Evolutionary conservation across 495 filamentous ascomycete species (phyloP).

Genomic region (Collariella sp.): DNA sequence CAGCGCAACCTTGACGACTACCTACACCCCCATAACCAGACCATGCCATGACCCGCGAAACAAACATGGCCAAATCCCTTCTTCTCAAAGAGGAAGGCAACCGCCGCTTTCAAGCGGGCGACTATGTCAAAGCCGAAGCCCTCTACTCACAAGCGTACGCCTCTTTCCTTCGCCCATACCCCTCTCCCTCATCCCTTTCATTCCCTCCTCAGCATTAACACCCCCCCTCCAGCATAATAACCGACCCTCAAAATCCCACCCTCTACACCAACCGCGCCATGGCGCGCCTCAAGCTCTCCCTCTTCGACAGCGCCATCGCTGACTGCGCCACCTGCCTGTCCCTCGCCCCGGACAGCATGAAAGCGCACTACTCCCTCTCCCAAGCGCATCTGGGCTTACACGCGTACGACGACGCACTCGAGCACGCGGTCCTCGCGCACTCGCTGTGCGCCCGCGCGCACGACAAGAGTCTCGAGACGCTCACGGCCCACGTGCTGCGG

Average conservation of each 20-base stretch:
- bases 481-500: conserved; percentile 59
- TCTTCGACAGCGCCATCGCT: conserved; percentile 66
- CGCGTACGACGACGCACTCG: conserved; percentile 65
- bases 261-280: conserved; percentile 87
- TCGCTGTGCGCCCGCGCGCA: conserved; percentile 52
- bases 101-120: conserved; percentile 53
- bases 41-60: neutral
- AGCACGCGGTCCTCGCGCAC: conserved; percentile 66
- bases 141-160: conserved; percentile 80
- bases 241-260: conserved; percentile 51
- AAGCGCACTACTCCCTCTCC: conserved; percentile 76
- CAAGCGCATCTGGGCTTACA: conserved; percentile 70
- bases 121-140: conserved; percentile 66
- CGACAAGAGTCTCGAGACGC: conserved; percentile 52
- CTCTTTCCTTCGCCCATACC: neutral
- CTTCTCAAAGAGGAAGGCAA: conserved; percentile 54
- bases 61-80: conserved; percentile 8
- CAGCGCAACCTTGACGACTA: no score
- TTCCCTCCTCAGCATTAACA: neutral
- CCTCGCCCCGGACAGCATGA: conserved; percentile 58
- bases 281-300: conserved; percentile 61
- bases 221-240: conserved; percentile 40
- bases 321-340: conserved; percentile 71
- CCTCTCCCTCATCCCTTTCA: neutral
- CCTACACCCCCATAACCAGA: no score